Evolutionary conservation across 2,329 filamentous ascomycete genomes (phyloP).

Genomic region (Shiraia sp.): DNA sequence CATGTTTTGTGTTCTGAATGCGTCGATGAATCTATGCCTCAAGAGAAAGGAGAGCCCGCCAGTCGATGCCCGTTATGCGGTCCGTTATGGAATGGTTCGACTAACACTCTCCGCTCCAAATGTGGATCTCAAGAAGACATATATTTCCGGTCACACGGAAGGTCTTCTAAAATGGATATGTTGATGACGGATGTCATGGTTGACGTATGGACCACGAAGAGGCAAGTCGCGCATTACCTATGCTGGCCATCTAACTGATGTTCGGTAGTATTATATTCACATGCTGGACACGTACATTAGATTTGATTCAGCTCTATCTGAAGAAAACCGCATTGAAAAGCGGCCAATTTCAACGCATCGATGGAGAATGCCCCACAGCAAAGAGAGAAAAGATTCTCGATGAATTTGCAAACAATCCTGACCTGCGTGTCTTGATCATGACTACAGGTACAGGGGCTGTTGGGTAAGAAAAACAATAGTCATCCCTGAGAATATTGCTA

Average conservation of each 20-base stretch:
- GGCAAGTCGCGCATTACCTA: conserved; percentile 12
- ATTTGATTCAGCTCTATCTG: conserved; percentile 26
- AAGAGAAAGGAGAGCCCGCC: conserved; percentile 4
- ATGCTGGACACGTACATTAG: conserved; percentile 35
- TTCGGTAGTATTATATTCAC: conserved; percentile 35
- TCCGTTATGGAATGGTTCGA: conserved; percentile 10
- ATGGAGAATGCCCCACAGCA: conserved; percentile 47
- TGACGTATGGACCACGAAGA: conserved; percentile 32
- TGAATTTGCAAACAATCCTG: conserved; percentile 37
- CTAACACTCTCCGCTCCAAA: neutral
- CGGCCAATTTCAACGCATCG: conserved; percentile 45
- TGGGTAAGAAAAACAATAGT: conserved; percentile 44
- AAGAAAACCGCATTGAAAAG: neutral
- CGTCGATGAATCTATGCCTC: conserved; percentile 25
- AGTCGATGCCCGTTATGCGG: conserved; percentile 29
- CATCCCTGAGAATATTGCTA: neutral
- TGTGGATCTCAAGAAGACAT: conserved; percentile 20
- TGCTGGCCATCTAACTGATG: neutral
- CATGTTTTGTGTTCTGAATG: conserved; percentile 44
- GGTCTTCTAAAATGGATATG: conserved; percentile 41
- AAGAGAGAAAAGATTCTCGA: conserved; percentile 47
- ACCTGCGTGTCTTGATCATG: conserved; percentile 54
- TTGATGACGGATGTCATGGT: conserved; percentile 38
- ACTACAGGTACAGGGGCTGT: conserved; percentile 57
- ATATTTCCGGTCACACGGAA: conserved; percentile 36